Evolutionary conservation across 2,329 filamentous ascomycete genomes (phyloP), one percentile per base, ranked within the genome.

Genomic region (Colletotrichum viniferum): DNA sequence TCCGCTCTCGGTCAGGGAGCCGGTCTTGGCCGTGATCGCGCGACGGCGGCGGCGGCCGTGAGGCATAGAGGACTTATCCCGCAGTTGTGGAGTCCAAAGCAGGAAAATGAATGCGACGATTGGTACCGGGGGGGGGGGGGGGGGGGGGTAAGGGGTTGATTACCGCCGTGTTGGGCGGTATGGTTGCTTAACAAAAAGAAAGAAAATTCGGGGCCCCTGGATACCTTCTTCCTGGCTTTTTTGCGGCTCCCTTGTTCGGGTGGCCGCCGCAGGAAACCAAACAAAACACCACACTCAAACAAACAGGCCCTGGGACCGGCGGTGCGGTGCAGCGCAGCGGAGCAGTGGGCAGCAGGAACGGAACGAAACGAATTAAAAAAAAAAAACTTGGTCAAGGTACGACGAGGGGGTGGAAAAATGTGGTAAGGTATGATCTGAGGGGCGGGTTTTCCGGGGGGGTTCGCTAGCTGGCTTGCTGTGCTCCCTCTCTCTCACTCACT

Each of bases 1-100:
- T 63, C 63, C 55, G 69, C 56, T 58, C 43, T 58, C 56, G 56
- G 58, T 75, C 73, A 68, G 34, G 58, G 30, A 52, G 58, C 62
- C 73, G 63, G 69, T 68, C 69, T 52, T 63, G 73, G 61, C 69
- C 63, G 69, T 75, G 34, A 63, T 75, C 38, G 43, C 66, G 52
- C 66, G 60, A 65, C 69, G 43, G 58, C 60, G 63, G 63, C 43
- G 48, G 9, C 62, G 62, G 43, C 24, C 72, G 32, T 32, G 34
- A 68, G 63, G 69, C 73, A 75, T 68, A 64, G 43, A 52, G 24
- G 48, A 55, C 30, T 62, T 61, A 21, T 61, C 71, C 60, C 43
- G 43, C n/a, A 52, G 4, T 52, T 21, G 43, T 52, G n/a, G 43
- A 21, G 71, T 56, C n/a, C 24, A 61, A 24, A 62, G 61, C 52